These are phyloP conservation scores for Sesbania bispinosa DNA, from an alignment of 306 rosid genomes.

Conservation along the genomic window DNA sequence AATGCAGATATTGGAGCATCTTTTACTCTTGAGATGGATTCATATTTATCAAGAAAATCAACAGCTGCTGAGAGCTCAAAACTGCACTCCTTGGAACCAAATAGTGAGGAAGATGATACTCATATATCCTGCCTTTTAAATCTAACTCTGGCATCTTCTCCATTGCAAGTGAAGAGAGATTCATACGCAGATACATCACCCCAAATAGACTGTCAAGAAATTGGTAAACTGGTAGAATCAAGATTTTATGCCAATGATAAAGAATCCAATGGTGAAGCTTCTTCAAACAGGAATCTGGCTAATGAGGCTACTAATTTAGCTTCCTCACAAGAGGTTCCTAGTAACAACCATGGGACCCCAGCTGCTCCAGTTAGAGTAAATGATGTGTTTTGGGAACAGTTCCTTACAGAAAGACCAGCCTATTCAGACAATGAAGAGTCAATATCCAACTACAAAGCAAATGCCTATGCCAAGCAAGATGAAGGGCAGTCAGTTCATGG, in stretches of 20 bases:
- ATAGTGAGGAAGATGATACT: slow-evolving; percentile 79
- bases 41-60: slow-evolving; percentile 46
- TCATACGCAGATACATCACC: slow-evolving; percentile 53
- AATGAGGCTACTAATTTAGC: slow-evolving; percentile 37
- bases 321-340: slow-evolving; percentile 47
- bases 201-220: slow-evolving; percentile 53
- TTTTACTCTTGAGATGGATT: slow-evolving; percentile 71
- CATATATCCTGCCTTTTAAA: slow-evolving; percentile 82
- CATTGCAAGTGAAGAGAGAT: slow-evolving; percentile 50
- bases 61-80: slow-evolving; percentile 44
- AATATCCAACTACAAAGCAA: slow-evolving; percentile 65
- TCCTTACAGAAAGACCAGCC: slow-evolving; percentile 96
- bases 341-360: slow-evolving; percentile 42
- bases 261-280: slow-evolving; percentile 51
- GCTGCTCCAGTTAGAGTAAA: slow-evolving; percentile 67
- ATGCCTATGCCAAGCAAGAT: slow-evolving; percentile 56
- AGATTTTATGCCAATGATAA: slow-evolving; percentile 36
- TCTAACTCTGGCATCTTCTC: slow-evolving; percentile 76
- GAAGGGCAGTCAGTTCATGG: slow-evolving; percentile 56
- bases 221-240: slow-evolving; percentile 52
- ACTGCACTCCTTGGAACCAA: slow-evolving; percentile 58
- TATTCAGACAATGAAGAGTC: slow-evolving; percentile 93
- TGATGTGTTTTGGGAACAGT: slow-evolving; percentile 96
- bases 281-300: slow-evolving; percentile 30
- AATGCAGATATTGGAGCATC: slow-evolving; percentile 93